phyloP scores from a whole-genome alignment of 2,329 filamentous ascomycete genomes.

The Achaetomium macrosporum region DNA sequence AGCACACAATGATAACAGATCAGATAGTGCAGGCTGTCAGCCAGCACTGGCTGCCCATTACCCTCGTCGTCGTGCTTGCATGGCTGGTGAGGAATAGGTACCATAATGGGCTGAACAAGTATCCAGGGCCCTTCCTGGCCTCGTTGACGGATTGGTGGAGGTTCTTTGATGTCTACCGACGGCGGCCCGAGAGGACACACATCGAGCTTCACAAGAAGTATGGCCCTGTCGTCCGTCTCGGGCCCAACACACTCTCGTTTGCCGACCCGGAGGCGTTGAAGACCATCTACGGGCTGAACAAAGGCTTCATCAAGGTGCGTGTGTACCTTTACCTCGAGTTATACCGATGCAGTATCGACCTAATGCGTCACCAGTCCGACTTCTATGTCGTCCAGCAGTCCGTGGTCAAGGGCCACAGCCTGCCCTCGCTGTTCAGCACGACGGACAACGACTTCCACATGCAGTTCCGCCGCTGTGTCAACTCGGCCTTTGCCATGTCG shows the following conservation, averaged over 20 bases:
- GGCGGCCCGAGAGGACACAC: slow-evolving; percentile 62
- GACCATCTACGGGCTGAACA: slow-evolving; percentile 75
- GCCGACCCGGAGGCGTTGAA: slow-evolving; percentile 67
- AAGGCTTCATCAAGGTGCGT: slow-evolving; percentile 68
- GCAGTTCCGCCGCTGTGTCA: slow-evolving; percentile 68
- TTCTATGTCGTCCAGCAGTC: slow-evolving; percentile 78
- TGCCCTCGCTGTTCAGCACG: slow-evolving; percentile 71
- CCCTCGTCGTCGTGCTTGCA: slow-evolving; percentile 29
- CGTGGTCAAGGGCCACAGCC: slow-evolving; percentile 59
- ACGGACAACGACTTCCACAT: slow-evolving; percentile 70
- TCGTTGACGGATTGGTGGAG: slow-evolving; percentile 69
- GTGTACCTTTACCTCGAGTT: not conserved
- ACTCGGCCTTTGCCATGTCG: slow-evolving; percentile 71
- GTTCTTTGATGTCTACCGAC: slow-evolving; percentile 60
- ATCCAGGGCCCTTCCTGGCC: slow-evolving; percentile 67
- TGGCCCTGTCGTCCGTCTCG: slow-evolving; percentile 68
- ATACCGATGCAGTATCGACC: not conserved
- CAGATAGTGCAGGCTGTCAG: slow-evolving; percentile 32
- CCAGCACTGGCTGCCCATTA: slow-evolving; percentile 40
- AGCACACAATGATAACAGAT: slow-evolving; percentile 28
- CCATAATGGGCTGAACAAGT: slow-evolving; percentile 57
- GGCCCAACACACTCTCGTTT: slow-evolving; percentile 69
- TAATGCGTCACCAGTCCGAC: slow-evolving; percentile 50
- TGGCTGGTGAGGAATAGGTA: slow-evolving; percentile 46
- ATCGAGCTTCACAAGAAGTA: slow-evolving; percentile 62